Evolutionary conservation across 2,329 filamentous ascomycete genomes (phyloP).

Genomic region (Exserohilum rostratum): DNA sequence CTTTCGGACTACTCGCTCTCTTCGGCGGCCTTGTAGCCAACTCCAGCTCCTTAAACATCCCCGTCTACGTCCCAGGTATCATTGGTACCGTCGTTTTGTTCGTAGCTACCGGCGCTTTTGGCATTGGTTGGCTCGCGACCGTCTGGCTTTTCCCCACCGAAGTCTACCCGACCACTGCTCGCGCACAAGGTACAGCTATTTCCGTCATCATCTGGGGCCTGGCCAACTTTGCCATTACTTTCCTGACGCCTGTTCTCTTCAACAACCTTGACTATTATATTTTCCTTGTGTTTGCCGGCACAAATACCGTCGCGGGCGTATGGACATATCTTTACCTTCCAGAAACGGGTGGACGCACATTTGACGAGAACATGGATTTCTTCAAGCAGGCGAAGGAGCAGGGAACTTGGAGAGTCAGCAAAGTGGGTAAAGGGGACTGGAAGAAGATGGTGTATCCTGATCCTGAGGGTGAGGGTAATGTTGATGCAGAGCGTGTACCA

Average conservation of each 20-base stretch:
- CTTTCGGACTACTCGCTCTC: constrained; percentile 59
- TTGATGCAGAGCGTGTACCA: constrained; percentile 55
- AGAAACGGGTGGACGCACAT: constrained; percentile 63
- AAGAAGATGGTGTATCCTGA: constrained; percentile 52
- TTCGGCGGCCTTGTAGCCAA: constrained; percentile 58
- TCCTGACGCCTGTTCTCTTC: constrained; percentile 64
- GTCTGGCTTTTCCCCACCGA: constrained; percentile 67
- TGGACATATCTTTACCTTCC: constrained; percentile 62
- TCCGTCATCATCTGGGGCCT: constrained; percentile 63
- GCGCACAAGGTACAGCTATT: constrained; percentile 62
- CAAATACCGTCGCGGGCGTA: constrained; percentile 61
- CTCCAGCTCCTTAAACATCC: constrained; percentile 44
- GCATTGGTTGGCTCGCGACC: constrained; percentile 65
- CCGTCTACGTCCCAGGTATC: constrained; percentile 54
- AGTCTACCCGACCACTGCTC: constrained; percentile 61
- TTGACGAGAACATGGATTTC: constrained; percentile 66
- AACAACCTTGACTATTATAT: constrained; percentile 65
- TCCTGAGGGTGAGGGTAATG: constrained; percentile 39
- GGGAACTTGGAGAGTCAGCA: constrained; percentile 60
- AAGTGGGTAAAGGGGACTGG: constrained; percentile 60
- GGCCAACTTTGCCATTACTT: constrained; percentile 64
- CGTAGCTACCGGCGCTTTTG: constrained; percentile 65
- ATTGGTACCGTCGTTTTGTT: constrained; percentile 60
- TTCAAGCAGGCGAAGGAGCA: constrained; percentile 60
- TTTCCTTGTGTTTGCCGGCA: constrained; percentile 62